Evolutionary conservation across 306 rosid genomes (phyloP).

Genomic region (Begonia masoniana): DNA sequence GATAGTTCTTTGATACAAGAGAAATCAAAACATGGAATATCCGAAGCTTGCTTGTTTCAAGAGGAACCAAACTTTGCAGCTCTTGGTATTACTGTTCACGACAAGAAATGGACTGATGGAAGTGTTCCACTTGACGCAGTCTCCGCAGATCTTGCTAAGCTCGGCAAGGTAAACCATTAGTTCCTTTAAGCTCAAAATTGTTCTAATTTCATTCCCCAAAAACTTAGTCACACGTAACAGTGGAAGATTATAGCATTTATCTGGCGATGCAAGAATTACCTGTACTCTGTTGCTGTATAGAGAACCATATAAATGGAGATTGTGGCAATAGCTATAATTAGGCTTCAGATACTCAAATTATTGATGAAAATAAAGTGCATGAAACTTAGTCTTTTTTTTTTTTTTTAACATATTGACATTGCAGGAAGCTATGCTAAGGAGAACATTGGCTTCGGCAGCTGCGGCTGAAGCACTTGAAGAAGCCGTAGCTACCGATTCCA

Average conservation of each 20-base stretch:
- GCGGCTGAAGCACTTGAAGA: conserved; percentile 90
- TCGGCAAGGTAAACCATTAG: conserved; percentile 48
- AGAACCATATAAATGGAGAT: too few species aligned
- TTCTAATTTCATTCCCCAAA: too few species aligned
- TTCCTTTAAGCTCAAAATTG: too few species aligned
- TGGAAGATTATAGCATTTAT: too few species aligned
- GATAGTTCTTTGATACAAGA: conserved; percentile 35
- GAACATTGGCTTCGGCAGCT: conserved; percentile 46
- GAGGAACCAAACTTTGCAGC: conserved; percentile 30
- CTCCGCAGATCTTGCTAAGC: conserved; percentile 50
- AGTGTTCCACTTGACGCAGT: conserved; percentile 53
- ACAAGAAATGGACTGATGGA: conserved; percentile 93
- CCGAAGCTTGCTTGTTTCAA: conserved; percentile 10
- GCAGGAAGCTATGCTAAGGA: conserved; percentile 91
- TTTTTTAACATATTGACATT: conserved; percentile 1
- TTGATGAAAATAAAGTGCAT: too few species aligned
- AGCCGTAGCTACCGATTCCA: conserved; percentile 72
- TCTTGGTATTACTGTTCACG: conserved; percentile 64
- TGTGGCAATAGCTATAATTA: too few species aligned
- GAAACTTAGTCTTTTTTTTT: too few species aligned
- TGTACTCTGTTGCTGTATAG: too few species aligned
- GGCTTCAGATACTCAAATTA: too few species aligned
- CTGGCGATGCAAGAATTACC: too few species aligned
- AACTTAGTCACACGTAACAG: too few species aligned
- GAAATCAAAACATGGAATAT: conserved; percentile 24